phyloP scores from a whole-genome alignment of 805 yeast species.

The Brettanomyces custersianus region DNA sequence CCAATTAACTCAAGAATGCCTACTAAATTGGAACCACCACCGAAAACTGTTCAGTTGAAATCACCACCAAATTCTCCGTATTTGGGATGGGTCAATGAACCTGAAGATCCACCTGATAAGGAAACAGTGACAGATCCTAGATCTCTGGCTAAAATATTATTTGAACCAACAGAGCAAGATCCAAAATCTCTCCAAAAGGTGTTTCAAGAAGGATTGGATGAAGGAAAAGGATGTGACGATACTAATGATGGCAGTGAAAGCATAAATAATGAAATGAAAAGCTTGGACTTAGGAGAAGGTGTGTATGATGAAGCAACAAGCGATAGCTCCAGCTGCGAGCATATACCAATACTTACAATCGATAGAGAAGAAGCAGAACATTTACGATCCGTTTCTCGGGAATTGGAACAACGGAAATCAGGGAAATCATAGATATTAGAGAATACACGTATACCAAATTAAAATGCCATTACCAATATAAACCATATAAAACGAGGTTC shows the following conservation, averaged over 20 bases:
- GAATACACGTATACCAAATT: not conserved
- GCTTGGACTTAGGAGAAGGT: not conserved
- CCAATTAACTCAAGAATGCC: slow-evolving; percentile 6
- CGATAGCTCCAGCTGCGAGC: not conserved
- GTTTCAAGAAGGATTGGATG: slow-evolving; percentile 5
- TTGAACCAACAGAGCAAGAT: slow-evolving; percentile 7
- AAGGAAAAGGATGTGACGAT: slow-evolving; percentile 6
- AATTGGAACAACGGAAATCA: not conserved
- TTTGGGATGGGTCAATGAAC: slow-evolving; percentile 21
- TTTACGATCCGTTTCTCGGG: slow-evolving; percentile 8
- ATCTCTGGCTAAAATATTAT: slow-evolving; percentile 21
- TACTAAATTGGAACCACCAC: slow-evolving; percentile 17
- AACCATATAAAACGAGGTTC: not conserved
- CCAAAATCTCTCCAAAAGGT: slow-evolving; percentile 5
- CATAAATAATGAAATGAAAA: not conserved
- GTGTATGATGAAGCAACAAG: not conserved
- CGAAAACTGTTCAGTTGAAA: slow-evolving; percentile 22
- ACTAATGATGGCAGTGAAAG: slow-evolving; percentile 3
- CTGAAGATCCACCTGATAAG: slow-evolving; percentile 26
- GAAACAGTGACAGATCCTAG: slow-evolving; percentile 23
- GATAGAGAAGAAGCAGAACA: slow-evolving; percentile 22
- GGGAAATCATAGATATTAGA: not conserved
- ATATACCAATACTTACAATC: slow-evolving; percentile 20
- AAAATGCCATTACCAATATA: not conserved
- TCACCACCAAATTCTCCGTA: slow-evolving; percentile 30